phyloP scores from a whole-genome alignment of 2,329 filamentous ascomycete genomes.

The Pseudocercospora macadamiae region DNA sequence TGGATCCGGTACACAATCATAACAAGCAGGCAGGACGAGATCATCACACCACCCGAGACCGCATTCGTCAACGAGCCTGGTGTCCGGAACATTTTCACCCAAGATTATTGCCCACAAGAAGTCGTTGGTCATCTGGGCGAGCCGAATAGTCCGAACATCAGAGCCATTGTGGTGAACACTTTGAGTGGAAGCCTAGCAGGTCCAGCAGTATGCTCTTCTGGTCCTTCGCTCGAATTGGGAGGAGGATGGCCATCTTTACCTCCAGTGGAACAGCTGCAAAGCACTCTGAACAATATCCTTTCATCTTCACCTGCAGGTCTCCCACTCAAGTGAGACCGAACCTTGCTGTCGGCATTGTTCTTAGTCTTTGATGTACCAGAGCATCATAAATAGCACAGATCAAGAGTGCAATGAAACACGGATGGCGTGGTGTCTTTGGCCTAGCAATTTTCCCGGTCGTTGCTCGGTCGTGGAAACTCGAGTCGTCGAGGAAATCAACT shows the following conservation, averaged over 20 bases:
- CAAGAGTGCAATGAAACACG: too few relatives aligned
- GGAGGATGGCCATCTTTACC: slow-evolving; percentile 1
- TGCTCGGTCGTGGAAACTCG: too few relatives aligned
- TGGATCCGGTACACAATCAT: slow-evolving; percentile 20
- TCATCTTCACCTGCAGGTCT: background rate
- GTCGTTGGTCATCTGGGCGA: slow-evolving; percentile 15
- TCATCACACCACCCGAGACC: slow-evolving; percentile 18
- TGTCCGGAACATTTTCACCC: slow-evolving; percentile 18
- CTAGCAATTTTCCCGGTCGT: too few relatives aligned
- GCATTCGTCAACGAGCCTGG: slow-evolving; percentile 20
- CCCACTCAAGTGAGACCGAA: background rate
- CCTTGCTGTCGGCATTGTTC: too few relatives aligned
- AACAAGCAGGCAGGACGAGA: slow-evolving; percentile 19
- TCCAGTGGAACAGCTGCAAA: background rate
- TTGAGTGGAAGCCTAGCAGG: slow-evolving; percentile 2
- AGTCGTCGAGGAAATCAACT: too few relatives aligned
- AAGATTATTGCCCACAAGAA: slow-evolving; percentile 22
- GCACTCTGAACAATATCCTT: background rate
- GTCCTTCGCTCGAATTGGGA: background rate
- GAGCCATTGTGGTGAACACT: slow-evolving; percentile 12
- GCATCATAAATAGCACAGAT: too few relatives aligned
- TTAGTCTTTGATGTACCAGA: too few relatives aligned
- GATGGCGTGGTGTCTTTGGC: too few relatives aligned
- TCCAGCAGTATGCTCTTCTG: slow-evolving; percentile 3
- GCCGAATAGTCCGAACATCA: slow-evolving; percentile 14